A percentile compares a stretch with the other conserved stretches of the same genome.
Conservation (phyloP, 306 rosid genomes). For the Glycyrrhiza uralensis region DNA sequence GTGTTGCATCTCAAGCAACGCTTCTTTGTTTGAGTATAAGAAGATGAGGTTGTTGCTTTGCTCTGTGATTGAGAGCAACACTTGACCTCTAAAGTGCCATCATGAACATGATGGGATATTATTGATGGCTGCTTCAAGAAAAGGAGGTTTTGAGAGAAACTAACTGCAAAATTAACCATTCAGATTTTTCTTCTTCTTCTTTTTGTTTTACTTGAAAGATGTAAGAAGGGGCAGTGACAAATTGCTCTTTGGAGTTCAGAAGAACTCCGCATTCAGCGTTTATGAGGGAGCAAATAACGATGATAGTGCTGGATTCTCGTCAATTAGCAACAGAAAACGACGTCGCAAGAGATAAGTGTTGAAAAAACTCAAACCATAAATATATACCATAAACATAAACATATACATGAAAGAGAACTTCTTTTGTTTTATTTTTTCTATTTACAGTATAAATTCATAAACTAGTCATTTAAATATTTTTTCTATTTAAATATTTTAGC, state of each 20-base stretch:
- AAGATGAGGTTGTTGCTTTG: neutral
- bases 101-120: neutral
- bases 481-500: no score
- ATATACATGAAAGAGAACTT: no score
- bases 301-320: neutral
- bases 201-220: neutral
- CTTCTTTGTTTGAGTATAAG: constrained; percentile 39
- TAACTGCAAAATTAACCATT: constrained; percentile 40
- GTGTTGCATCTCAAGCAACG: constrained; percentile 66
- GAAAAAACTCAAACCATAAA: neutral
- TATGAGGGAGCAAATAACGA: neutral
- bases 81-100: constrained; percentile 19
- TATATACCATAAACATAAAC: no score
- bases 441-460: no score
- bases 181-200: neutral
- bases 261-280: neutral
- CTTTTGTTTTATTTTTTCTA: no score
- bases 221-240: neutral
- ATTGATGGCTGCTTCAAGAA: constrained; percentile 28
- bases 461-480: no score
- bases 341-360: neutral
- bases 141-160: constrained; percentile 16
- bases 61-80: constrained; percentile 29
- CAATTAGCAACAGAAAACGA: neutral
- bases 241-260: neutral